Conservation (phyloP, 495 filamentous ascomycete species). For the Trichoderma parareesei region DNA sequence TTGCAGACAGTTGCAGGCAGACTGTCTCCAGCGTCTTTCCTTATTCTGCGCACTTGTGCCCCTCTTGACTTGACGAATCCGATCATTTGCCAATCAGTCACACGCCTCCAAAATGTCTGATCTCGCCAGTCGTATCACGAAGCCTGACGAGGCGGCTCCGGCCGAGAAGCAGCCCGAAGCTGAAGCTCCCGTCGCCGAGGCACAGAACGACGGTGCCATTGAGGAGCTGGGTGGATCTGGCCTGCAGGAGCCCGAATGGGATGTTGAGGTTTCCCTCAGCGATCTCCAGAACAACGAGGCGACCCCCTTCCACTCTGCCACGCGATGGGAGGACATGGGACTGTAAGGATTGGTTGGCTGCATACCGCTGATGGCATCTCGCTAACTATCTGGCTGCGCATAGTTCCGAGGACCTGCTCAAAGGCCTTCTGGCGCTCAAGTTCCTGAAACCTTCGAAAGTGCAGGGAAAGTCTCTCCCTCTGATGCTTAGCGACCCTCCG, state of each 20-base stretch:
- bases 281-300: constrained; percentile 81
- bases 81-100: background rate
- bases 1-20: background rate
- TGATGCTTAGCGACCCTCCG: constrained; percentile 75
- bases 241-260: constrained; percentile 66
- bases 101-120: constrained; percentile 32
- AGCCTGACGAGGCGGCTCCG: constrained; percentile 24
- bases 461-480: constrained; percentile 83
- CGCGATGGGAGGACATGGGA: constrained; percentile 77
- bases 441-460: constrained; percentile 96
- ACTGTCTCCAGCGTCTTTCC: background rate
- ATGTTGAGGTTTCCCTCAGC: constrained; percentile 80
- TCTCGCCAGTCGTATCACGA: constrained; percentile 55
- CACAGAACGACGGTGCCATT: constrained; percentile 47
- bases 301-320: constrained; percentile 79
- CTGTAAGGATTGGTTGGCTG: constrained; percentile 48
- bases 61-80: constrained; percentile 10
- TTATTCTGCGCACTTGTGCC: background rate
- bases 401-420: constrained; percentile 27
- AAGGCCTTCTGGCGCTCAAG: constrained; percentile 66
- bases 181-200: constrained; percentile 22
- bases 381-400: background rate
- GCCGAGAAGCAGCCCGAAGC: constrained; percentile 29
- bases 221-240: constrained; percentile 30
- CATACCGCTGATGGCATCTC: background rate